Evolutionary conservation across 257 asterid species (phyloP), one percentile per base, ranked within the genome.

Genomic region (Solanum tarapatanum): DNA sequence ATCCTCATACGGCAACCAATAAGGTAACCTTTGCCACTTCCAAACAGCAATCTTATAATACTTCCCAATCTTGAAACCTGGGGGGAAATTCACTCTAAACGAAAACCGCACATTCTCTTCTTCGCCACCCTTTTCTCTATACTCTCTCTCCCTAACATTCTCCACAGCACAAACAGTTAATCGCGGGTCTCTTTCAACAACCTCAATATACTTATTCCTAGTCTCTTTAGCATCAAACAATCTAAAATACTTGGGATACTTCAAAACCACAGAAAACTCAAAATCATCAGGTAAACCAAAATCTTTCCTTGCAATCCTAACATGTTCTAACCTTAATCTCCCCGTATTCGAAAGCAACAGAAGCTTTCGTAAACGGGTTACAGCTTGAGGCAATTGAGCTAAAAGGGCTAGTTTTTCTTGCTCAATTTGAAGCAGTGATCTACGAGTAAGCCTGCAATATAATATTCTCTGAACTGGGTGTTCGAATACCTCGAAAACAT

Each of bases 1-100:
- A 79, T 96, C 93, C 90, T 95, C 99, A 68, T 95, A 95, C 0
- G 99, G 99, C 6, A 98, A 96, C 98, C 99, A 96, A 86, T 96
- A 96, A 6, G 99, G 99, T 88, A 95, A 84, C 92, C 98, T 93
- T 93, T 96, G 98, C 99, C 99, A 95, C 55, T 96, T 95, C 99
- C 99, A 95, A 35, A 96, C 92, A 1, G 98, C 98, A 55, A 94
- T 96, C 92, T 91, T 95, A 90, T 91, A 94, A 89, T 94, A 93
- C 93, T 94, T 96, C 14, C 98, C 98, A 41, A 93, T 93, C 94
- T 93, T 96, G 69, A 95, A 96, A 43, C 98, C 98, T 0, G 98
- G 98, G 12, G 99, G 99, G 24, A 96, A 96, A 92, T 95, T 94
- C 84, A 95, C 93, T 0, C 91, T 88, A 84, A 96, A 96, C 3